Evolutionary conservation across 176 grass and related monocot species (phyloP).

Genomic region (Cenchrus fungigraminus): DNA sequence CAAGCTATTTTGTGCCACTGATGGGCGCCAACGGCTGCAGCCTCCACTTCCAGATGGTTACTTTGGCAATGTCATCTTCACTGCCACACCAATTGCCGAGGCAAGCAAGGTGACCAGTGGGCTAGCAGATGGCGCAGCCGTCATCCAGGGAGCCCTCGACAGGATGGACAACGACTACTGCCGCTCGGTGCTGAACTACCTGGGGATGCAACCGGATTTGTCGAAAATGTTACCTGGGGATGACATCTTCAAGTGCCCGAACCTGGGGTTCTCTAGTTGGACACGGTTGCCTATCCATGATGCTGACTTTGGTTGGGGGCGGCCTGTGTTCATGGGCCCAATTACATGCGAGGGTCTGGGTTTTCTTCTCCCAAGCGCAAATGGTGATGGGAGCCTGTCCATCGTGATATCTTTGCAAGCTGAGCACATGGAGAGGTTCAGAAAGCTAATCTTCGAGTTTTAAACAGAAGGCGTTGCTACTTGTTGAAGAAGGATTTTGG

Average conservation of each 20-base stretch:
- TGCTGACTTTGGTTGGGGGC: conserved; percentile 79
- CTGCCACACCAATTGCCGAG: conserved; percentile 57
- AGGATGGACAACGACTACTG: conserved; percentile 69
- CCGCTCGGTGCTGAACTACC: conserved; percentile 60
- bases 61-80: conserved; percentile 89
- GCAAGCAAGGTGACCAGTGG: conserved; percentile 50
- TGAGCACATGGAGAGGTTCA: conserved; percentile 81
- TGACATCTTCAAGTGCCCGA: conserved; percentile 77
- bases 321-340: conserved; percentile 82
- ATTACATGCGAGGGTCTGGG: conserved; percentile 66
- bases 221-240: conserved; percentile 65
- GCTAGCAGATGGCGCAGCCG: conserved; percentile 36
- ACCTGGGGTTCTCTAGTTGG: conserved; percentile 84
- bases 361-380: conserved; percentile 68
- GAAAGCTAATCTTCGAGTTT: conserved; percentile 65
- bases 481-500: conserved; percentile 3
- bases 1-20: conserved; percentile 74
- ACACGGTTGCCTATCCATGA: conserved; percentile 72
- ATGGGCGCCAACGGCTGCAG: conserved; percentile 60
- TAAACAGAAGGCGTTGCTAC: conserved; percentile 13
- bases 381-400: conserved; percentile 58
- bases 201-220: conserved; percentile 63
- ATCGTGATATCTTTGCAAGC: conserved; percentile 71
- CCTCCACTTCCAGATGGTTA: conserved; percentile 74
- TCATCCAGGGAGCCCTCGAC: conserved; percentile 61